Evolutionary conservation across 345 rosid species (phyloP).

Genomic region (Eutrema heterophyllum): DNA sequence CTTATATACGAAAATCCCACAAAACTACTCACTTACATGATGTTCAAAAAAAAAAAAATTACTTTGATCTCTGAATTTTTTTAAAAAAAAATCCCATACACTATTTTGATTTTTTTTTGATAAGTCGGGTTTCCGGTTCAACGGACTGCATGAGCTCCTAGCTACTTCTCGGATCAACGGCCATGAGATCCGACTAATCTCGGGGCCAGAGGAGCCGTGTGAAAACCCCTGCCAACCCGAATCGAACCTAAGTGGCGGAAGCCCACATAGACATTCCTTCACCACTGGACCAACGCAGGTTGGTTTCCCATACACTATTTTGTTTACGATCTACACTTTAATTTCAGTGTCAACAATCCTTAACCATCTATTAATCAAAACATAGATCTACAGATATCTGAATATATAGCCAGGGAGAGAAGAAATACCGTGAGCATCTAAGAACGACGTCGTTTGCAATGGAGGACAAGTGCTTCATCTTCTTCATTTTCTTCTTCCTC

Average conservation of each 20-base stretch:
- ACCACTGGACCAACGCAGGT: no score
- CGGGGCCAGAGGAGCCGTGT: no score
- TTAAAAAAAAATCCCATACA: neutral
- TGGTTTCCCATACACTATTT: neutral
- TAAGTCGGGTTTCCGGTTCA: no score
- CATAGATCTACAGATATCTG: slow-evolving; percentile 6
- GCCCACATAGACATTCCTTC: no score
- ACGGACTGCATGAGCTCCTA: no score
- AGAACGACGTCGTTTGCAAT: slow-evolving; percentile 61
- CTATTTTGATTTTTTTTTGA: no score
- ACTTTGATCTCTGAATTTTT: no score
- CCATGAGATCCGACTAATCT: no score
- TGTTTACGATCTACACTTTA: neutral
- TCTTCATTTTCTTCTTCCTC: slow-evolving; percentile 23
- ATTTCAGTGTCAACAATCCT: neutral
- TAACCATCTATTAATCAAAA: neutral
- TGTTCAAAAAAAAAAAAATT: no score
- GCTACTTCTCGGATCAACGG: no score
- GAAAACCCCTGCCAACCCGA: no score
- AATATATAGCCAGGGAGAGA: neutral
- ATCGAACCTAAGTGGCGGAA: no score
- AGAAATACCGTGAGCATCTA: slow-evolving; percentile 55
- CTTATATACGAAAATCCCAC: neutral
- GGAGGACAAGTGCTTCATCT: slow-evolving; percentile 78
- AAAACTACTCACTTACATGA: neutral